Base-by-base conservation (phyloP, 805 yeast genomes). In the Cyberlindnera amylophila region DNA sequence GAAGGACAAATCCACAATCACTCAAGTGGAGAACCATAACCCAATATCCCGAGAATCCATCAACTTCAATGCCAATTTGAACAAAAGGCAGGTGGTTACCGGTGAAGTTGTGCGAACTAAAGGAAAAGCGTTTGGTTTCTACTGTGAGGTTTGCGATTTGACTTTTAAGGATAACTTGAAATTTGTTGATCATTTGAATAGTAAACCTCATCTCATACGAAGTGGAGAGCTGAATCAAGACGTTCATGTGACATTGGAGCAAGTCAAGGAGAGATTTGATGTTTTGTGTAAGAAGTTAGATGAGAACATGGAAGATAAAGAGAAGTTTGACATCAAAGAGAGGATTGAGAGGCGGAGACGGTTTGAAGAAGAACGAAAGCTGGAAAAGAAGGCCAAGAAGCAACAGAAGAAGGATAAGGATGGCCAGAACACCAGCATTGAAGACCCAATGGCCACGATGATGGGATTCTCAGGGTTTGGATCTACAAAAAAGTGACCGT, bases 141-240 rank as follows among this genome's bases (percentile, higher is more conserved):
- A 75, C 53, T 93, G 99, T 63, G 85, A 82, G 10, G 61, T 77
- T 2, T 93, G 99, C 62, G 77, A 82, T 49, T 61, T 86, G 44
- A 82, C 91, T 2, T 91, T 78, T 64, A 81, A 88, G 56, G 97
- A 93, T 59, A 83, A 85, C 43, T 65, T 88, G 51, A 84, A 88
- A 47, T 79, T 81, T 58, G 71, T 87, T 4, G 95, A 90, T 57
- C 98, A 93, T 65, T 67, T 87, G 56, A 88, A 86, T 56, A 79
- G 88, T 29, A 80, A 79, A 28, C 81, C 74, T 46, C 98, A 85
- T 62, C 55, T 72, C 31, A 58, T 64, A 4, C 71, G 67, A 44
- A 69, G 72, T 43, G 73, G 69, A 33, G 65, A 65, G 12, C 38
- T 59, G 27, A 53, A 56, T 39, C 53, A 67, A 18, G 70, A 66